These are phyloP conservation scores for Pisolithus albus DNA, from an alignment of 768 basidiomycete genomes.

Conservation along the genomic window DNA sequence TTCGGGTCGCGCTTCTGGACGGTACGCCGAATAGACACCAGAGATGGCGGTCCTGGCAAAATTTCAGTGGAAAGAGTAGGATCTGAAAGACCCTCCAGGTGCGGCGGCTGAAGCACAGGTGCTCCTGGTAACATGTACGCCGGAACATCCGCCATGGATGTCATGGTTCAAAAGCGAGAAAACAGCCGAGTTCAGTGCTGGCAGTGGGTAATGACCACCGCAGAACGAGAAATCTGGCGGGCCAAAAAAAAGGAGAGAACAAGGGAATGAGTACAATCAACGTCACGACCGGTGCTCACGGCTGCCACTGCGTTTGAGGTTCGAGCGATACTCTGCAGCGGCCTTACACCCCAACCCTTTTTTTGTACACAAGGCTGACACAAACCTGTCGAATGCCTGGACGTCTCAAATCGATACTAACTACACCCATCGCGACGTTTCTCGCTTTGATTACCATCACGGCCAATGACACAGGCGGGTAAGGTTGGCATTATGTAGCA, in stretches of 20 bases:
- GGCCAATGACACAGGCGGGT: too few species aligned
- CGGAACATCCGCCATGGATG: slow-evolving; percentile 63
- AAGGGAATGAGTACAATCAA: slow-evolving; percentile 8
- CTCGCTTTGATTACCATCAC: too few species aligned
- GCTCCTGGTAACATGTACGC: slow-evolving; percentile 69
- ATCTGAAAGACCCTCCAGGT: slow-evolving; percentile 68
- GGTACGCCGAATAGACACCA: slow-evolving; percentile 63
- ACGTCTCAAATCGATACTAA: too few species aligned
- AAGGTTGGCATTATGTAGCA: too few species aligned
- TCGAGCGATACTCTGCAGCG: slow-evolving; percentile 14
- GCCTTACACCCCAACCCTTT: slow-evolving; percentile 6
- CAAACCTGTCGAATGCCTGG: too few species aligned
- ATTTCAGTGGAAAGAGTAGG: slow-evolving; percentile 81
- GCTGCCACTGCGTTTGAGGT: slow-evolving; percentile 10
- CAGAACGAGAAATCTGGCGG: slow-evolving; percentile 14
- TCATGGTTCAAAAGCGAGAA: slow-evolving; percentile 42
- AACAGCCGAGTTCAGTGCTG: slow-evolving; percentile 9
- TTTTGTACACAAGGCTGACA: slow-evolving; percentile 15
- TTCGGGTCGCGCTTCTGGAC: slow-evolving; percentile 73
- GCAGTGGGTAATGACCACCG: slow-evolving; percentile 12
- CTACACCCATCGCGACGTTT: too few species aligned
- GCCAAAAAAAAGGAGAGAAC: slow-evolving; percentile 4
- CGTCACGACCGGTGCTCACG: slow-evolving; percentile 16
- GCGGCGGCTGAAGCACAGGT: slow-evolving; percentile 66
- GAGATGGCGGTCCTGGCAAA: slow-evolving; percentile 79